Evolutionary conservation across 176 grass and related monocot genomes (phyloP).

Genomic region (Coix lacrymajobi): DNA sequence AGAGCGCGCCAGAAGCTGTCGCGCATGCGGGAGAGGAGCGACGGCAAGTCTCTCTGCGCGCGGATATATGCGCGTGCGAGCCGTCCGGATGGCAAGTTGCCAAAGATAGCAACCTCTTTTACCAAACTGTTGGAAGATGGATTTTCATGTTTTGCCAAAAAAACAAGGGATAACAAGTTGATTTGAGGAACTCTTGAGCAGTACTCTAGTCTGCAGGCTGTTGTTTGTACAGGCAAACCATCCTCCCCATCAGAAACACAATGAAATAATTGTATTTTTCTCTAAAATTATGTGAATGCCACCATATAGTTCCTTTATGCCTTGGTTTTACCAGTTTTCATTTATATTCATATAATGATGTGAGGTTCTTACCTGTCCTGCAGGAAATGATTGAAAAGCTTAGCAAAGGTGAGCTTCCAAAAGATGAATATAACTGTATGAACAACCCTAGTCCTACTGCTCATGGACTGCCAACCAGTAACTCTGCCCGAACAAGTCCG

Average conservation of each 20-base stretch:
- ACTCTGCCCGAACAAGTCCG: constrained; percentile 44
- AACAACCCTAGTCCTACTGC: constrained; percentile 79
- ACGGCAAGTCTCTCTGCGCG: too few relatives aligned
- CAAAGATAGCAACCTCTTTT: too few relatives aligned
- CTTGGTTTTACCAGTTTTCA: background rate
- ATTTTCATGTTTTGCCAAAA: too few relatives aligned
- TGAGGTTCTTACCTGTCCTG: constrained; percentile 2
- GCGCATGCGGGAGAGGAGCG: too few relatives aligned
- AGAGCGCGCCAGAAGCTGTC: too few relatives aligned
- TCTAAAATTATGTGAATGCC: background rate
- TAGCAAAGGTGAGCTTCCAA: constrained; percentile 81
- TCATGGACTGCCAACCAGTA: constrained; percentile 44
- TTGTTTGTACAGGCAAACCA: background rate
- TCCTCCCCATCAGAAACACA: background rate
- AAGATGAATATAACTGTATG: constrained; percentile 91
- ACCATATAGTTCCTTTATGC: background rate
- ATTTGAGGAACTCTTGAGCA: too few relatives aligned
- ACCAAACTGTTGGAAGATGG: too few relatives aligned
- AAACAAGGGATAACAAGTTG: too few relatives aligned
- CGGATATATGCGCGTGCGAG: too few relatives aligned
- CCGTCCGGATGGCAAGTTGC: too few relatives aligned
- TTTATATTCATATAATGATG: constrained; percentile 8
- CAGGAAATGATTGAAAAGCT: constrained; percentile 91
- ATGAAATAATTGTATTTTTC: background rate
- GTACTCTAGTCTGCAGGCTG: background rate